Conservation (phyloP, 2,329 filamentous ascomycete species). For the Nemania sp. region DNA sequence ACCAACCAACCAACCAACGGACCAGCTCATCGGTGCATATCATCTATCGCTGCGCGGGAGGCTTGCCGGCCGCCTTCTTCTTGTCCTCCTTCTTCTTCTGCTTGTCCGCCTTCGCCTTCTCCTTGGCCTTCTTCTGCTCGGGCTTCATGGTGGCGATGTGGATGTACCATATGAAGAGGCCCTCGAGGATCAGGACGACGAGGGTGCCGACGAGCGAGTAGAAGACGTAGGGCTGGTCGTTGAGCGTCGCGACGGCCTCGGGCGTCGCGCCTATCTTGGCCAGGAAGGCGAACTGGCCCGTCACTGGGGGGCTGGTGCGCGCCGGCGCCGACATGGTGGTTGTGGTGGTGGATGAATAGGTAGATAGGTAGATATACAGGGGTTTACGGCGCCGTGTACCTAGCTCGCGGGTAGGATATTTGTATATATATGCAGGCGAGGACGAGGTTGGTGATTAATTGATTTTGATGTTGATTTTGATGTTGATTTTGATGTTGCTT, state of each 20-base stretch:
- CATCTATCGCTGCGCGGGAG: slow-evolving; percentile 35
- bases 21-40: background rate
- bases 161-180: slow-evolving; percentile 59
- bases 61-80: slow-evolving; percentile 44
- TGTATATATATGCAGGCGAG: background rate
- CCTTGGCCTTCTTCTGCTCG: slow-evolving; percentile 61
- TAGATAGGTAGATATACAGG: too few species aligned
- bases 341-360: slow-evolving; percentile 9
- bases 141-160: slow-evolving; percentile 65
- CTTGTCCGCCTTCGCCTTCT: slow-evolving; percentile 45
- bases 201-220: slow-evolving; percentile 61
- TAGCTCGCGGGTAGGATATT: too few species aligned
- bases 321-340: slow-evolving; percentile 19
- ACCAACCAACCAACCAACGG: too few species aligned
- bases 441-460: background rate
- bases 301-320: slow-evolving; percentile 33
- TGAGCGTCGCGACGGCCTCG: slow-evolving; percentile 62
- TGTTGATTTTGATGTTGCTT: background rate
- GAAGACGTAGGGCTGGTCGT: slow-evolving; percentile 65
- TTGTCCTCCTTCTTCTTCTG: slow-evolving; percentile 47
- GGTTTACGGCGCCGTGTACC: too few species aligned
- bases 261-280: slow-evolving; percentile 60
- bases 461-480: background rate
- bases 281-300: slow-evolving; percentile 63
- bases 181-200: slow-evolving; percentile 52